These are phyloP conservation scores for Xylaria telfairii DNA, from an alignment of 495 filamentous ascomycete genomes.

Conservation along the genomic window DNA sequence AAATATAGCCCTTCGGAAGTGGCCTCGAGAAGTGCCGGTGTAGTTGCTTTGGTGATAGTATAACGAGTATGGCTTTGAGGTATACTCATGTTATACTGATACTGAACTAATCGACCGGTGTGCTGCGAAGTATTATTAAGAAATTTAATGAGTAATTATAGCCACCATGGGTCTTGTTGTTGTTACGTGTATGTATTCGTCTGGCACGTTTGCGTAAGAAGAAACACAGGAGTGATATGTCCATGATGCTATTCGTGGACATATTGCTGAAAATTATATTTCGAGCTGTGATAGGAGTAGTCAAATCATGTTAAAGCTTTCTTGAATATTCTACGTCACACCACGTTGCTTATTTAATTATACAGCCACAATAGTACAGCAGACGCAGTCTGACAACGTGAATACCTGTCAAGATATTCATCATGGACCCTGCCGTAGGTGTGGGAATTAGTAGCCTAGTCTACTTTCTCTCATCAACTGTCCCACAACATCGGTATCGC, in stretches of 20 bases:
- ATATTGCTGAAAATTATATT: neutral
- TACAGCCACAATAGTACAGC: neutral
- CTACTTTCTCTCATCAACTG: neutral
- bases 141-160: neutral
- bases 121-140: neutral
- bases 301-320: neutral
- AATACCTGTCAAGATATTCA: neutral
- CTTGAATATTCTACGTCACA: neutral
- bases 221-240: too few species aligned
- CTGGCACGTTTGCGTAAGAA: neutral
- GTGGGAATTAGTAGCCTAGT: neutral
- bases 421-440: neutral
- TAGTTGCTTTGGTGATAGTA: neutral
- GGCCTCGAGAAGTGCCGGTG: neutral
- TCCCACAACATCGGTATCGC: neutral
- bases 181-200: neutral
- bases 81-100: neutral
- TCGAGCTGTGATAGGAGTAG: neutral
- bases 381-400: neutral
- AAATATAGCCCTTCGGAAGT: neutral
- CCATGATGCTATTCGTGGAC: too few species aligned
- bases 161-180: neutral
- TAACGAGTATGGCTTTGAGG: neutral
- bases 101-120: neutral
- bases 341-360: neutral